Percentiles rank a stretch among this genome's conserved stretches.
Evolutionary conservation across 495 filamentous ascomycete species (phyloP).

Genomic region (Xylaria curta): DNA sequence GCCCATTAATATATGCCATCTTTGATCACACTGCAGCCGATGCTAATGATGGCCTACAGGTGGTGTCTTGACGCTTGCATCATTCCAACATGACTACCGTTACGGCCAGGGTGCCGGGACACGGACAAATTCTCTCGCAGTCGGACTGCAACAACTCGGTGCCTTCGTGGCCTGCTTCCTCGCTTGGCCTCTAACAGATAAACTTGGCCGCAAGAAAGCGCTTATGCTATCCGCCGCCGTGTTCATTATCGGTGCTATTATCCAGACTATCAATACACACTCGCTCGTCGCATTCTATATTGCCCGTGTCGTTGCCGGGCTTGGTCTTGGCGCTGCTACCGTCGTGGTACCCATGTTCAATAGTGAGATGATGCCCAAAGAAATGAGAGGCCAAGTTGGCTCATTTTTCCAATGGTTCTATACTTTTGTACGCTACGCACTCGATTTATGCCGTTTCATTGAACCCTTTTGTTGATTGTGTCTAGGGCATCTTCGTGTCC

Average conservation of each 20-base stretch:
- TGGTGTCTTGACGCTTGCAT: slow-evolving; percentile 41
- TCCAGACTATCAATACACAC: slow-evolving; percentile 48
- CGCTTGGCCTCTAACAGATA: slow-evolving; percentile 50
- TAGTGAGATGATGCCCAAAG: slow-evolving; percentile 60
- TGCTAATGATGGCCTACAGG: slow-evolving; percentile 37
- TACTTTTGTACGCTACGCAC: slow-evolving; percentile 34
- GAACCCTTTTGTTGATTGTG: not conserved
- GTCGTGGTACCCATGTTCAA: slow-evolving; percentile 62
- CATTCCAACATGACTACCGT: slow-evolving; percentile 39
- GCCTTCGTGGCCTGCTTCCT: slow-evolving; percentile 47
- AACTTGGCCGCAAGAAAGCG: slow-evolving; percentile 42
- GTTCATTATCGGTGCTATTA: slow-evolving; percentile 46
- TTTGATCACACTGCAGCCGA: not conserved
- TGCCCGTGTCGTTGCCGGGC: slow-evolving; percentile 56
- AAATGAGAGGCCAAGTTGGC: slow-evolving; percentile 59
- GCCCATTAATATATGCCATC: slow-evolving; percentile 5
- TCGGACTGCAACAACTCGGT: slow-evolving; percentile 39
- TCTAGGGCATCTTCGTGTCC: slow-evolving; percentile 56
- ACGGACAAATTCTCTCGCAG: slow-evolving; percentile 36
- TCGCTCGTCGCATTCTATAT: slow-evolving; percentile 47
- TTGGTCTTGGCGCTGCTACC: slow-evolving; percentile 61
- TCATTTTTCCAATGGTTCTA: slow-evolving; percentile 51
- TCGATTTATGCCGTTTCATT: not conserved
- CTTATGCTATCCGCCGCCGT: slow-evolving; percentile 47
- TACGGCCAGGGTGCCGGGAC: slow-evolving; percentile 38